These are phyloP conservation scores for Botrytis squamosa DNA, from an alignment of 2,329 filamentous ascomycete genomes.

Conservation along the genomic window DNA sequence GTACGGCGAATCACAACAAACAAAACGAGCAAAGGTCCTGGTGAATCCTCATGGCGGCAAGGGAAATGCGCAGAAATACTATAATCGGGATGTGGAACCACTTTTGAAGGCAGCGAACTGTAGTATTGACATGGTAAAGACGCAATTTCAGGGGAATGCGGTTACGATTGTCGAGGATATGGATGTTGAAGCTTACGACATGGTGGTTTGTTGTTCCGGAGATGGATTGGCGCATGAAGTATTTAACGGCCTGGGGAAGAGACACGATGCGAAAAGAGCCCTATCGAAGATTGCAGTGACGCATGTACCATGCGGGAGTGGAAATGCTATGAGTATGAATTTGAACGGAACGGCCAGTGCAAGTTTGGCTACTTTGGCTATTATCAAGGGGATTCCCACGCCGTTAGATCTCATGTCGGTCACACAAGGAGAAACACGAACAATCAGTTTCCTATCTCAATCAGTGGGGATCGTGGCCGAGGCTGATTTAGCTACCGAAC, in stretches of 20 bases:
- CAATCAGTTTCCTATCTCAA: constrained; percentile 87
- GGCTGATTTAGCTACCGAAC: constrained; percentile 82
- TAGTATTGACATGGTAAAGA: constrained; percentile 69
- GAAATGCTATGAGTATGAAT: constrained; percentile 92
- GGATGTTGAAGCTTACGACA: constrained; percentile 78
- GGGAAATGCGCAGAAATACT: constrained; percentile 71
- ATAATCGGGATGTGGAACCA: constrained; percentile 72
- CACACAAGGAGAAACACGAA: constrained; percentile 73
- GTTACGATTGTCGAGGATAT: constrained; percentile 71
- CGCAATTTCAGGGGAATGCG: constrained; percentile 73
- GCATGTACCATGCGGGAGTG: constrained; percentile 88
- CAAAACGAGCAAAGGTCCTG: constrained; percentile 80
- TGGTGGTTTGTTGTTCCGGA: constrained; percentile 84
- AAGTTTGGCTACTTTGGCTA: constrained; percentile 73
- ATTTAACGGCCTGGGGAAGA: constrained; percentile 85
- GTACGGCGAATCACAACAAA: constrained; percentile 66
- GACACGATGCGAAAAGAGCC: constrained; percentile 71
- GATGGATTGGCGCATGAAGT: constrained; percentile 91
- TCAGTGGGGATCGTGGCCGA: constrained; percentile 88
- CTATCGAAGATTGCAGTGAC: constrained; percentile 76
- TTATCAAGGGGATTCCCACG: constrained; percentile 84
- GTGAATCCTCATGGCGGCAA: constrained; percentile 91
- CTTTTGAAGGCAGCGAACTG: constrained; percentile 81
- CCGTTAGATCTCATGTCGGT: constrained; percentile 84
- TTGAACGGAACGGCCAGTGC: constrained; percentile 76